Conservation (phyloP, 2,329 filamentous ascomycete genomes). For the Torrubiella hemipterigena region DNA sequence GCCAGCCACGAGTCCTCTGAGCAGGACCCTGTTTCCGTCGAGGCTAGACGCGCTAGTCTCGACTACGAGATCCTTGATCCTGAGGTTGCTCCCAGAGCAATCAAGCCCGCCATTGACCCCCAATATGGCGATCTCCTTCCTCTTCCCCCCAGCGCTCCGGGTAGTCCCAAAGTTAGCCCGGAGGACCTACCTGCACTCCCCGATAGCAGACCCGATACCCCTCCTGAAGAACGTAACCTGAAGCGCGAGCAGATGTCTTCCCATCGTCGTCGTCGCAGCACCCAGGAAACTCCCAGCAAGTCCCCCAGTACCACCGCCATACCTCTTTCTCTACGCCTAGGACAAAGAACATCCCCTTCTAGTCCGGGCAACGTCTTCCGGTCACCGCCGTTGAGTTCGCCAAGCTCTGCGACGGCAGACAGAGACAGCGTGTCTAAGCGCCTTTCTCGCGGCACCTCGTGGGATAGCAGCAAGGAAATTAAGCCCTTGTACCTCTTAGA, state of each 20-base stretch:
- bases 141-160: constrained; percentile 47
- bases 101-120: constrained; percentile 56
- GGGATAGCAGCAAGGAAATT: constrained; percentile 57
- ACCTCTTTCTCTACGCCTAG: constrained; percentile 42
- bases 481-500: constrained; percentile 77
- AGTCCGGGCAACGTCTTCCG: constrained; percentile 24
- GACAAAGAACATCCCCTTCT: constrained; percentile 30
- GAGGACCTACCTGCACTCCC: constrained; percentile 41
- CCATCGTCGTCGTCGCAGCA: constrained; percentile 37
- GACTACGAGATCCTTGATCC: constrained; percentile 34
- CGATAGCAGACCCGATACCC: constrained; percentile 47
- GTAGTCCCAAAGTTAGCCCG: constrained; percentile 27
- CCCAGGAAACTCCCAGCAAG: constrained; percentile 33
- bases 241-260: constrained; percentile 25
- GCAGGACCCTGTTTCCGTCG: constrained; percentile 11
- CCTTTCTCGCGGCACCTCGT: constrained; percentile 42
- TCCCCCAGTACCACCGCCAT: constrained; percentile 46
- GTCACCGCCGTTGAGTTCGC: constrained; percentile 25
- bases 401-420: constrained; percentile 17
- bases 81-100: constrained; percentile 43
- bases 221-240: constrained; percentile 32
- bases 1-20: constrained; percentile 16
- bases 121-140: constrained; percentile 53
- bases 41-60: constrained; percentile 1
- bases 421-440: constrained; percentile 24